Evolutionary conservation across 345 rosid species (phyloP).

Genomic region (Linum tenue): DNA sequence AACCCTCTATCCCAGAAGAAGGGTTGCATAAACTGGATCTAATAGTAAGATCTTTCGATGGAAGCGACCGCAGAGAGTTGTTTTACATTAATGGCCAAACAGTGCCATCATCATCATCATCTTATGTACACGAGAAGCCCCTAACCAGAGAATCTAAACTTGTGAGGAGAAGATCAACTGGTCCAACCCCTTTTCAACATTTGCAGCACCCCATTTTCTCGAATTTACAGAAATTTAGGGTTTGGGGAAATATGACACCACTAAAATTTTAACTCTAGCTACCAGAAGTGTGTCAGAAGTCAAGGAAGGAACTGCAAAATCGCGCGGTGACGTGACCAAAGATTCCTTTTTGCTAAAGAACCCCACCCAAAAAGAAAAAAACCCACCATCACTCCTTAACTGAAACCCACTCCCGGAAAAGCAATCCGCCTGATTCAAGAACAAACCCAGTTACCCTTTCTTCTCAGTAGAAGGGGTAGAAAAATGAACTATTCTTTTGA

Average conservation of each 20-base stretch:
- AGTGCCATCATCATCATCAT: slow-evolving; percentile 21
- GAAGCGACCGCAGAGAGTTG: slow-evolving; percentile 15
- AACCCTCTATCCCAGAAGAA: neutral
- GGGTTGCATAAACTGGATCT: slow-evolving; percentile 33
- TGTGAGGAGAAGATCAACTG: no score
- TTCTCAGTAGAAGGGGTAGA: neutral
- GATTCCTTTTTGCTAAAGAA: slow-evolving; percentile 48
- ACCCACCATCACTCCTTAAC: neutral
- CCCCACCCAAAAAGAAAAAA: slow-evolving; percentile 16
- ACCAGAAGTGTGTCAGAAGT: slow-evolving; percentile 41
- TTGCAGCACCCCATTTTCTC: neutral
- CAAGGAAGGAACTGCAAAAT: slow-evolving; percentile 39
- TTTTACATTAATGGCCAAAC: slow-evolving; percentile 13
- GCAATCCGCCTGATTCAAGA: slow-evolving; percentile 24
- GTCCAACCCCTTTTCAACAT: neutral
- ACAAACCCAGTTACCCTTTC: slow-evolving; percentile 20
- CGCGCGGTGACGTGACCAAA: slow-evolving; percentile 62
- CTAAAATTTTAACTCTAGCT: slow-evolving; percentile 35
- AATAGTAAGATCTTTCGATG: slow-evolving; percentile 38
- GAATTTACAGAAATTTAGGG: slow-evolving; percentile 16
- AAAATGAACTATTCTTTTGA: slow-evolving; percentile 1
- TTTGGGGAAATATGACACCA: slow-evolving; percentile 9
- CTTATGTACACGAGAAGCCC: neutral
- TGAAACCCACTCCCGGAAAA: slow-evolving; percentile 21
- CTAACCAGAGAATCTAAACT: slow-evolving; percentile 2